A percentile compares a stretch with the other conserved stretches of the same genome.
phyloP scores from a whole-genome alignment of 192 early-diverging fungal genomes.

The Tieghemiomyces parasiticus region DNA sequence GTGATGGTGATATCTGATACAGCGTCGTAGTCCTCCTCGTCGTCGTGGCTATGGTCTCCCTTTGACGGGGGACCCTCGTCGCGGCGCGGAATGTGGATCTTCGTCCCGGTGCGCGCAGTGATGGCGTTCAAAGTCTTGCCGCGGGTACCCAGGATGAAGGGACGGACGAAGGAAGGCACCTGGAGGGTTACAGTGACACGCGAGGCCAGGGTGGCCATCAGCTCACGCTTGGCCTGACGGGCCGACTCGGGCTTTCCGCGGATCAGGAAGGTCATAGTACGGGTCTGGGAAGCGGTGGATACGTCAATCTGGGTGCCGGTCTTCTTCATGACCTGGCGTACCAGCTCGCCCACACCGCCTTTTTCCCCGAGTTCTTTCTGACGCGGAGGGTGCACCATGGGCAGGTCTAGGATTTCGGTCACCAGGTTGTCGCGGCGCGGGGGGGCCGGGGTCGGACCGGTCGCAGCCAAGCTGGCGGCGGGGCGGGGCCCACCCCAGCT shows the following conservation, averaged over 20 bases:
- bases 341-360: constrained; percentile 29
- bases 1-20: constrained; percentile 47
- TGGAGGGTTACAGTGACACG: constrained; percentile 41
- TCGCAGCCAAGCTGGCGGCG: constrained; percentile 19
- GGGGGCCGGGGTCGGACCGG: constrained; percentile 22
- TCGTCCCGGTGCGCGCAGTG: constrained; percentile 52
- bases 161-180: constrained; percentile 68
- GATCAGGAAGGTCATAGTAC: constrained; percentile 69
- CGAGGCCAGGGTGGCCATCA: constrained; percentile 51
- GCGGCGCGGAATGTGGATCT: constrained; percentile 53
- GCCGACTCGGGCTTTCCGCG: constrained; percentile 68
- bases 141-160: constrained; percentile 68
- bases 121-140: constrained; percentile 67
- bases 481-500: constrained; percentile 28
- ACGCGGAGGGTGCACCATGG: constrained; percentile 27
- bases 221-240: constrained; percentile 58
- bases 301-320: constrained; percentile 72
- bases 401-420: constrained; percentile 42
- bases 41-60: constrained; percentile 25
- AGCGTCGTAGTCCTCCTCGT: constrained; percentile 49
- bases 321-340: constrained; percentile 41
- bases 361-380: constrained; percentile 23
- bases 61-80: constrained; percentile 16
- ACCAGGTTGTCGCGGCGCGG: constrained; percentile 25
- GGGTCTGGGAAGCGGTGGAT: constrained; percentile 52